Conservation (phyloP, 306 rosid genomes). For the Begonia masoniana region DNA sequence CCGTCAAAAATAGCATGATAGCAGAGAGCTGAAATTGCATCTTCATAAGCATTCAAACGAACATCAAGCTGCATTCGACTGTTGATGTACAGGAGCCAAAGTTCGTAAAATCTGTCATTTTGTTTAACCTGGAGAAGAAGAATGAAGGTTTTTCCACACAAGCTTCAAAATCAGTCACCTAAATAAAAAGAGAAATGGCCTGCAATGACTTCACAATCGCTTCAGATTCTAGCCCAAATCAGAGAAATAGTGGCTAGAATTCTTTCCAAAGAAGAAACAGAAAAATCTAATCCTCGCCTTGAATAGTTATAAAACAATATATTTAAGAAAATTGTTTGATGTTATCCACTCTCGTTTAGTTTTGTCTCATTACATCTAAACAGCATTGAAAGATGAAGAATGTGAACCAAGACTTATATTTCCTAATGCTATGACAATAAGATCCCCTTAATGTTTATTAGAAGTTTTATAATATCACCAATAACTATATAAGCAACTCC, state of each 20-base stretch:
- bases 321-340: too few relatives aligned
- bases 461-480: background rate
- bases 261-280: too few relatives aligned
- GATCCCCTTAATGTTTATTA: background rate
- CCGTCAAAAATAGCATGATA: slow-evolving; percentile 23
- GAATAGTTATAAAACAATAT: too few relatives aligned
- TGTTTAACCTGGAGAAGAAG: slow-evolving; percentile 59
- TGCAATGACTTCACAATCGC: too few relatives aligned
- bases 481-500: background rate
- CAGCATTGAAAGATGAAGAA: background rate
- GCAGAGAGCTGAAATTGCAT: slow-evolving; percentile 60
- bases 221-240: too few relatives aligned
- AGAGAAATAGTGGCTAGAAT: too few relatives aligned
- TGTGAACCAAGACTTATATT: background rate
- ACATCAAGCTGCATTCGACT: slow-evolving; percentile 46
- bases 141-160: slow-evolving; percentile 30
- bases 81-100: slow-evolving; percentile 90
- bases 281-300: too few relatives aligned
- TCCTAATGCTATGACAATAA: background rate
- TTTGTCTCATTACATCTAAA: background rate
- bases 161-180: slow-evolving; percentile 4
- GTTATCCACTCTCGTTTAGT: too few relatives aligned
- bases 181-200: background rate
- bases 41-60: slow-evolving; percentile 50
- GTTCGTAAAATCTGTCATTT: slow-evolving; percentile 59